Evolutionary conservation across 768 basidiomycete genomes (phyloP), one percentile per base, ranked within the genome.

Genomic region (Suillus spraguei): DNA sequence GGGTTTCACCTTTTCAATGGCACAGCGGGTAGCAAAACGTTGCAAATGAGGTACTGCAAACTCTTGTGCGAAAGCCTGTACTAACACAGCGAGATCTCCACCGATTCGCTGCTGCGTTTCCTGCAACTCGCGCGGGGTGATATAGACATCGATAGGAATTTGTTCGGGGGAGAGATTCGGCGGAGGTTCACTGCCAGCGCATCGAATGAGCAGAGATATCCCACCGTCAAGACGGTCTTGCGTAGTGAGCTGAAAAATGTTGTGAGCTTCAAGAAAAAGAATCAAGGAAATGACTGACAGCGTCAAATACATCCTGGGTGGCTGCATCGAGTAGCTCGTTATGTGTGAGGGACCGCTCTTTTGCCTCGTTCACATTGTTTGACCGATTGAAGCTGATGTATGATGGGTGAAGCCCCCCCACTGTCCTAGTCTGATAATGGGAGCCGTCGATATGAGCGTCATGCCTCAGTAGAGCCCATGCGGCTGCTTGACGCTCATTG

Each of bases 11-110:
- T 49, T 24, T 35, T 65, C 64, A 36, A 65, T 46, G 17, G 41
- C n/a, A 47, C 60, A 65, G n/a, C 47, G 16, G 17, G 41, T 33
- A 11, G 39, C 41, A 38, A 62, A 65, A 42, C 14, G 5, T n/a
- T 38, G 55, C 22, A 62, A 22, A 54, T 65, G 60, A 22, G 53
- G 60, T 20, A 62, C 39, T 9, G 47, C 47, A n/a, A 65, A 61
- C n/a, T 65, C 64, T 49, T 65, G 60, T 39, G 53, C 13, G 28
- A 65, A 65, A 9, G 54, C 60, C 32, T 65, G 64, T 22, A 62
- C 47, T 16, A 64, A 39, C 11, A 60, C 52, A 16, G 59, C n/a
- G 3, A 54, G 5, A 22, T 62, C 50, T 13, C 52, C 50, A 22
- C 49, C 24, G 41, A 62, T 32, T n/a, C 11, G 4, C 61, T 50